Evolutionary conservation across 495 filamentous ascomycete genomes (phyloP), one percentile per base, ranked within the genome.

Genomic region (Tuber calosporum): DNA sequence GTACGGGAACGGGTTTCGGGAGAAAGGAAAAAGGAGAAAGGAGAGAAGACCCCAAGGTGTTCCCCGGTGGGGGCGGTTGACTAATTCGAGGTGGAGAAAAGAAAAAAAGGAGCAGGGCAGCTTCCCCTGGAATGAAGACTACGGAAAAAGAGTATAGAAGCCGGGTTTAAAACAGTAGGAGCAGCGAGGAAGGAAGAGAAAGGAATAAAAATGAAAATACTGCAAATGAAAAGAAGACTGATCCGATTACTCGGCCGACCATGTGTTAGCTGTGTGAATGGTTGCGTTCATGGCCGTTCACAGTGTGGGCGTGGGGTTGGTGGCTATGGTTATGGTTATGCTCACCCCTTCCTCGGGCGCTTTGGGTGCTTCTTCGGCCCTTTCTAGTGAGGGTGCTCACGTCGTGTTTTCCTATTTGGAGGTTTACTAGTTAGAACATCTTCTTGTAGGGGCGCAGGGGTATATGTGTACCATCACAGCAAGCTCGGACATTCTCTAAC

Each of bases 401-500:
- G 81, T 91, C 89, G 79, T 92, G 90, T 85, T 92, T 94, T 76
- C 93, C 91, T 94, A 69, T 45, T 22, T 6, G 69, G 34, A 39
- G 72, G 72, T 78, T 67, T 38, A 75, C 45, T 19, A 69, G 74
- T 84, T 79, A 83, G 78, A 72, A 75, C 72, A 37, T 70, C 26
- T 66, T 80, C 74, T 73, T 62, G 19, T 67, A 48, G 39, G 20
- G 36, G 62, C 48, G 38, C 34, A 53, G 20, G 48, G 68, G 34
- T 41, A 68, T 39, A 70, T 77, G 85, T 89, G 86, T 85, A 94
- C 93, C 95, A 88, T 97, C 95, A 83, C 95, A 99, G 84, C 95
- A 99, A 70, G 93, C 94, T 81, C 95, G 87, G 68, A 99, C 95
- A 81, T 99, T 97, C 84, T 97, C 96, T 77, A 99, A 85, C 73